Conservation (phyloP, 1,284 basidiomycete species). For the Pseudomicrostroma phylloplanum region DNA sequence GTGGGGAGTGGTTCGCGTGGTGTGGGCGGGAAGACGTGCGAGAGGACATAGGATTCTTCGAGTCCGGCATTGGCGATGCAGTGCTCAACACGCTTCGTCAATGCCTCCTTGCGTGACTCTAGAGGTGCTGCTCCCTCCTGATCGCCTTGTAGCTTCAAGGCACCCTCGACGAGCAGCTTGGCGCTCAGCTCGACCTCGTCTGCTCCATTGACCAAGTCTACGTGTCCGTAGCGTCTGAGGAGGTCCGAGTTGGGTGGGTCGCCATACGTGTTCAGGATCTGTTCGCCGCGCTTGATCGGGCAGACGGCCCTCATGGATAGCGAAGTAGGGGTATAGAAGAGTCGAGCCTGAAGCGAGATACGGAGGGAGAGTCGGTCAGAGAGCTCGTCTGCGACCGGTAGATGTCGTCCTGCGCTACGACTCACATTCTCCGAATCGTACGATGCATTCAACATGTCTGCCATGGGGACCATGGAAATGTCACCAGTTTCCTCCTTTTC, state of each 20-base stretch:
- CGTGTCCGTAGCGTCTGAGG: constrained; percentile 84
- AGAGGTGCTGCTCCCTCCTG: not conserved
- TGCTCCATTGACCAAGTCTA: constrained; percentile 80
- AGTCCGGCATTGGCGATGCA: constrained; percentile 35
- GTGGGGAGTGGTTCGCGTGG: constrained; percentile 20
- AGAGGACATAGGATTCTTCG: constrained; percentile 40
- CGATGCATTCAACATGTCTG: constrained; percentile 67
- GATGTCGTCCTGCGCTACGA: constrained; percentile 11
- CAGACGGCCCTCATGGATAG: constrained; percentile 78
- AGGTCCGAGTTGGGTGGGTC: constrained; percentile 92
- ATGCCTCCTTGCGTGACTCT: constrained; percentile 11
- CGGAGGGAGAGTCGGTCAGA: constrained; percentile 1
- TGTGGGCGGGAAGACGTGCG: constrained; percentile 32
- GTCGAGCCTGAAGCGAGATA: constrained; percentile 60
- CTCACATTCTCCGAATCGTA: constrained; percentile 78
- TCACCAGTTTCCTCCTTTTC: constrained; percentile 56
- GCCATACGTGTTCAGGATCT: constrained; percentile 86
- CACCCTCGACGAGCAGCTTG: constrained; percentile 62
- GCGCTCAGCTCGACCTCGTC: constrained; percentile 81
- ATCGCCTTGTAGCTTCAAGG: constrained; percentile 9
- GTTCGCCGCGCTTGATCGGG: constrained; percentile 69
- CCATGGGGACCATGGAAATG: constrained; percentile 92
- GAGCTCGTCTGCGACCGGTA: not conserved
- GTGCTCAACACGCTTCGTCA: constrained; percentile 33
- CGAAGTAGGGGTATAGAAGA: constrained; percentile 69